A percentile compares a stretch with the other conserved stretches of the same genome.
These are phyloP conservation scores for Aspergillus terreus DNA, from an alignment of 2,329 filamentous ascomycete genomes.

Conservation along the genomic window DNA sequence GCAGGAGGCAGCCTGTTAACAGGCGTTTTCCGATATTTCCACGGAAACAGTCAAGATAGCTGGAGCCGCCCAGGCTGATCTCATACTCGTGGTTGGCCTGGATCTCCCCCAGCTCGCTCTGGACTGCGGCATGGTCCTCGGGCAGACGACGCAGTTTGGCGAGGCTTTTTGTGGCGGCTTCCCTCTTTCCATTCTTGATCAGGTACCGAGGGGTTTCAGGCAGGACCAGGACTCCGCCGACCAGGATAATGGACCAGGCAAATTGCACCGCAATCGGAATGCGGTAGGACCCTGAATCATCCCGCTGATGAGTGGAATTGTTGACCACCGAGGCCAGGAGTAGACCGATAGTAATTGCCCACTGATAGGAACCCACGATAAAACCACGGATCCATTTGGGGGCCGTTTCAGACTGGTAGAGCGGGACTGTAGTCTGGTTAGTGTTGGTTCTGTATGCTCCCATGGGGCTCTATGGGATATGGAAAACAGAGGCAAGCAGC, in stretches of 20 bases:
- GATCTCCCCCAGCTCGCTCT: slow-evolving; percentile 75
- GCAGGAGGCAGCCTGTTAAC: background rate
- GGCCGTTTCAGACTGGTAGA: slow-evolving; percentile 76
- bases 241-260: slow-evolving; percentile 72
- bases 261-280: slow-evolving; percentile 77
- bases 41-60: slow-evolving; percentile 57
- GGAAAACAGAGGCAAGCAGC: too few relatives aligned
- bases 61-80: slow-evolving; percentile 38
- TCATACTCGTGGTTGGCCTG: slow-evolving; percentile 84
- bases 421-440: slow-evolving; percentile 18
- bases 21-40: background rate
- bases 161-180: slow-evolving; percentile 59
- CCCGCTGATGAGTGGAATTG: slow-evolving; percentile 61
- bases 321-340: slow-evolving; percentile 67
- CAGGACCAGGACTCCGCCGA: slow-evolving; percentile 64
- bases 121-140: slow-evolving; percentile 62
- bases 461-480: too few relatives aligned
- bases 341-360: slow-evolving; percentile 73
- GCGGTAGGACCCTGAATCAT: slow-evolving; percentile 64
- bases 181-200: slow-evolving; percentile 68
- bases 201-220: slow-evolving; percentile 80
- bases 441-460: too few relatives aligned
- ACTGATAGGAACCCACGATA: slow-evolving; percentile 72
- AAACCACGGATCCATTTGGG: slow-evolving; percentile 70
- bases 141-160: slow-evolving; percentile 64